Evolutionary conservation across 164 flowering plant genomes (phyloP).

Genomic region (Aristolochia fimbriata): DNA sequence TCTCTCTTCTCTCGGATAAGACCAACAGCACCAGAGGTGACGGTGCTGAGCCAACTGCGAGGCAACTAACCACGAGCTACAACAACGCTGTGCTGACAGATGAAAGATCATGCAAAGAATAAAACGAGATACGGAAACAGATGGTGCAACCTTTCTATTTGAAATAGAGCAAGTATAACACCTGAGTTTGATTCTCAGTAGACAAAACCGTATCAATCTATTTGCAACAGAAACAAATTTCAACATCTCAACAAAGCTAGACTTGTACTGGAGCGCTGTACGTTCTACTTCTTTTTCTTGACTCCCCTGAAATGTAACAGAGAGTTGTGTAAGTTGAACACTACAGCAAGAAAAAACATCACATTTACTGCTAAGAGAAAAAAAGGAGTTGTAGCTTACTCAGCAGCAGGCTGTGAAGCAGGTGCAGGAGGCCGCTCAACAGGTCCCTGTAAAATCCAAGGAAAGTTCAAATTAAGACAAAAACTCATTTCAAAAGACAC

Average conservation of each 20-base stretch:
- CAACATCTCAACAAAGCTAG: neutral
- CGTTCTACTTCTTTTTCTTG: conserved; percentile 9
- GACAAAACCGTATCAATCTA: neutral
- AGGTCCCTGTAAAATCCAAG: conserved; percentile 7
- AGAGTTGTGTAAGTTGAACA: neutral
- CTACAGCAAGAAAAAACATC: neutral
- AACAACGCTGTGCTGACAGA: too few relatives aligned
- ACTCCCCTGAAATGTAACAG: conserved; percentile 5
- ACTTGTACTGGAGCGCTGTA: neutral
- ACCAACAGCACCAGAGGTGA: too few relatives aligned
- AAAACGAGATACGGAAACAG: too few relatives aligned
- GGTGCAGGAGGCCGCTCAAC: conserved; percentile 4
- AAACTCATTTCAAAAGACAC: too few relatives aligned
- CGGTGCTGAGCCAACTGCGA: too few relatives aligned
- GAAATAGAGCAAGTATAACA: too few relatives aligned
- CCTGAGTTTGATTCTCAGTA: neutral
- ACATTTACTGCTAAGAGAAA: neutral
- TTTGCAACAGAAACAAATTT: neutral
- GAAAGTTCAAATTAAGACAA: too few relatives aligned
- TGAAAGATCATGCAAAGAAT: too few relatives aligned
- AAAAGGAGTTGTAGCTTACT: neutral
- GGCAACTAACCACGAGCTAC: too few relatives aligned
- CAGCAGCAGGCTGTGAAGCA: neutral
- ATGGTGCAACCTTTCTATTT: too few relatives aligned
- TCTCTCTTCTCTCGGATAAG: too few relatives aligned